Percentiles rank a stretch among this genome's conserved stretches.
phyloP scores from a whole-genome alignment of 2,329 filamentous ascomycete genomes.

The Xylaria sp. region DNA sequence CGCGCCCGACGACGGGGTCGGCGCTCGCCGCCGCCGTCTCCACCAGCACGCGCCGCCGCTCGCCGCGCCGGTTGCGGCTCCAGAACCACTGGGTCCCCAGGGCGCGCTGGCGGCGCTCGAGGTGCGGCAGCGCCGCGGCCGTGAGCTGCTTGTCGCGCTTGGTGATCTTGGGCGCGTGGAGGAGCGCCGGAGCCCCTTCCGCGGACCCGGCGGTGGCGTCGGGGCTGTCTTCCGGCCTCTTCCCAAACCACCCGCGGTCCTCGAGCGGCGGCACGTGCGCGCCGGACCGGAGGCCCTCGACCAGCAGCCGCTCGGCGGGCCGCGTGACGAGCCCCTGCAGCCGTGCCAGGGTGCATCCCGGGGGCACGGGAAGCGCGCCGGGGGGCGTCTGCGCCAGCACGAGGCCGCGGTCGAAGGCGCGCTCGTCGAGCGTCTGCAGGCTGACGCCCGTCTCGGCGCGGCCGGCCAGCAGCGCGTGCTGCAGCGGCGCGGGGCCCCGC shows the following conservation, averaged over 20 bases:
- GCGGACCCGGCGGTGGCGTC: slow-evolving; percentile 19
- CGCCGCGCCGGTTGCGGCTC: slow-evolving; percentile 27
- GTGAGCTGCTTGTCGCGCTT: slow-evolving; percentile 63
- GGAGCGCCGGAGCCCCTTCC: slow-evolving; percentile 6
- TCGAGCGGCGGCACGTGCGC: slow-evolving; percentile 67
- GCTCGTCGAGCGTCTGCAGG: slow-evolving; percentile 81
- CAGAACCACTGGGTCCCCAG: slow-evolving; percentile 69
- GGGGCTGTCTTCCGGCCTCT: too few species aligned
- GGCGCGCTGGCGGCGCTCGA: slow-evolving; percentile 59
- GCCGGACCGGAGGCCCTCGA: slow-evolving; percentile 63
- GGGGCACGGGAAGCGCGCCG: slow-evolving; percentile 57
- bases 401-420: slow-evolving; percentile 75
- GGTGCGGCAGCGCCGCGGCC: slow-evolving; percentile 56
- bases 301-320: slow-evolving; percentile 71
- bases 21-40: slow-evolving; percentile 26
- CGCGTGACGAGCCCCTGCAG: slow-evolving; percentile 61
- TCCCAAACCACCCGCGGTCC: slow-evolving; percentile 39
- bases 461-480: slow-evolving; percentile 74
- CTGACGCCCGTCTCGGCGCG: slow-evolving; percentile 71
- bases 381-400: slow-evolving; percentile 71
- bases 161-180: slow-evolving; percentile 73
- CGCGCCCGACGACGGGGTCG: too few species aligned
- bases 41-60: slow-evolving; percentile 44
- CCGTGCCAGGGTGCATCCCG: slow-evolving; percentile 48
- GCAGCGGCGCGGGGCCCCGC: slow-evolving; percentile 82